phyloP scores from a whole-genome alignment of 2,329 filamentous ascomycete species.

The Xylariaceae sp. region DNA sequence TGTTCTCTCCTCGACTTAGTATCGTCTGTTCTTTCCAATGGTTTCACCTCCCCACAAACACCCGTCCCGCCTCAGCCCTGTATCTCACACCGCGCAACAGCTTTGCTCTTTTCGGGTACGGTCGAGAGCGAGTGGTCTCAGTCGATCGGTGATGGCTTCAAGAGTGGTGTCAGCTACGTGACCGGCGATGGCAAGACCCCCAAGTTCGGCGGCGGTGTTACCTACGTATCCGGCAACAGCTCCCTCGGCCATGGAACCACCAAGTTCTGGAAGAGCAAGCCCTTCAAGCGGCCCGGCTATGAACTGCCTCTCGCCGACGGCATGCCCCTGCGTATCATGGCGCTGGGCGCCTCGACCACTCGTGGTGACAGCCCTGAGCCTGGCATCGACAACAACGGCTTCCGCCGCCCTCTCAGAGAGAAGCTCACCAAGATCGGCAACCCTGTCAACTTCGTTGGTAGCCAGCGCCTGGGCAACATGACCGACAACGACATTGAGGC shows the following conservation, averaged over 20 bases:
- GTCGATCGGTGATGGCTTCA: constrained; percentile 27
- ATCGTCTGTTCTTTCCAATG: background rate
- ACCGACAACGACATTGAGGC: constrained; percentile 34
- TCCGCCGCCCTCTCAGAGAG: constrained; percentile 33
- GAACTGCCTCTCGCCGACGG: constrained; percentile 31
- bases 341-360: constrained; percentile 32
- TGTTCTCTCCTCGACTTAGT: background rate
- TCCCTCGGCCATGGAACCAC: constrained; percentile 23
- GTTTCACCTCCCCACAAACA: background rate
- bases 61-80: background rate
- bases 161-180: constrained; percentile 25
- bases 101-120: constrained; percentile 26
- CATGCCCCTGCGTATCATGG: constrained; percentile 32
- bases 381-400: constrained; percentile 32
- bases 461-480: constrained; percentile 33
- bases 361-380: constrained; percentile 31
- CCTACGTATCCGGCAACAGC: constrained; percentile 28
- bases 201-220: constrained; percentile 18
- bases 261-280: constrained; percentile 27
- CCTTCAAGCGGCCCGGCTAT: constrained; percentile 29
- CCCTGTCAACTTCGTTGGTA: constrained; percentile 34
- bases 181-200: constrained; percentile 17
- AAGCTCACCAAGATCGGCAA: constrained; percentile 31
- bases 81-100: constrained; percentile 18
- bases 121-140: constrained; percentile 30